phyloP scores from a whole-genome alignment of 192 early-diverging fungal species.

The Backusella australiensis region DNA sequence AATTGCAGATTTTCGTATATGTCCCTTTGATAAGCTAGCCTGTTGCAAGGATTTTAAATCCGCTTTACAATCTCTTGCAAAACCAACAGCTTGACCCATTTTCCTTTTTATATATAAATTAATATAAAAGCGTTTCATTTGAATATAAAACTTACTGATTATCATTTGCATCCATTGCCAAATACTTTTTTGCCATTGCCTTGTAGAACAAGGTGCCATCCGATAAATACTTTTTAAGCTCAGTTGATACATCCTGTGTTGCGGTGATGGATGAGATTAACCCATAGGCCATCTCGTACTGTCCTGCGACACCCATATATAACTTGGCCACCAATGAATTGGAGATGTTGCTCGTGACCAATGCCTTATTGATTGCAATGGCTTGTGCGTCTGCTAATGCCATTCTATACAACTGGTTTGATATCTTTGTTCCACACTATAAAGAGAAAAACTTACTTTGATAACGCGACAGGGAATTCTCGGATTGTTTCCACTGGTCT shows the following conservation, averaged over 20 bases:
- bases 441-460: constrained; percentile 35
- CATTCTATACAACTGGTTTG: constrained; percentile 31
- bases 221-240: constrained; percentile 51
- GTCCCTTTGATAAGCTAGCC: constrained; percentile 39
- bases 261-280: constrained; percentile 51
- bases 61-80: constrained; percentile 45
- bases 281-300: constrained; percentile 58
- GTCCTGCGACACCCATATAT: constrained; percentile 51
- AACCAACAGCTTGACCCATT: constrained; percentile 55
- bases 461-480: constrained; percentile 38
- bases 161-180: constrained; percentile 58
- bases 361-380: constrained; percentile 53
- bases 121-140: neutral
- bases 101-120: constrained; percentile 32
- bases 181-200: constrained; percentile 50
- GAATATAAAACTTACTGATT: constrained; percentile 42
- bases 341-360: constrained; percentile 40
- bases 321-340: constrained; percentile 54
- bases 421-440: neutral
- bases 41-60: constrained; percentile 44
- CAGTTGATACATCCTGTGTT: constrained; percentile 47
- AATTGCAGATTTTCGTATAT: constrained; percentile 33
- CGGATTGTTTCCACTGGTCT: constrained; percentile 30
- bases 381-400: constrained; percentile 55
- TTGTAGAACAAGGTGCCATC: constrained; percentile 47